phyloP scores from a whole-genome alignment of 768 basidiomycete genomes.

The Russula abietina region DNA sequence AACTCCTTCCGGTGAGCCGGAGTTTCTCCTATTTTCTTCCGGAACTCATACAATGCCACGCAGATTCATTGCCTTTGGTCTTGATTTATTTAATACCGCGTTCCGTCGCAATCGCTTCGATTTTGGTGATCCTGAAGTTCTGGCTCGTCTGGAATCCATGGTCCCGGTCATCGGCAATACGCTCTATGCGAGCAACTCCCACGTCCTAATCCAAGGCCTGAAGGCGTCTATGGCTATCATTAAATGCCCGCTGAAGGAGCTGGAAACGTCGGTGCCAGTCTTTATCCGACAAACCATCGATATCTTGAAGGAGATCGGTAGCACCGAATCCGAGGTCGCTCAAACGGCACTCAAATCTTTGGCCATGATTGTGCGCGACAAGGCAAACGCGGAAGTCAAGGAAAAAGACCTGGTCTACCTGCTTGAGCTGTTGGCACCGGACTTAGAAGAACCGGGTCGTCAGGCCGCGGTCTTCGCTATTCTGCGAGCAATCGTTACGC shows the following conservation, averaged over 20 bases:
- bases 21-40: constrained; percentile 1
- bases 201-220: constrained; percentile 69
- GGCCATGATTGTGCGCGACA: constrained; percentile 85
- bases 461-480: constrained; percentile 85
- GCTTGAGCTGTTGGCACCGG: constrained; percentile 79
- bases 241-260: constrained; percentile 73
- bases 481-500: constrained; percentile 82
- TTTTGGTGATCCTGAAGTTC: constrained; percentile 63
- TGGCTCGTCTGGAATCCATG: constrained; percentile 83
- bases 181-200: constrained; percentile 74
- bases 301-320: constrained; percentile 76
- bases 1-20: constrained; percentile 77
- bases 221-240: constrained; percentile 75
- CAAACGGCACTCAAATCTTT: constrained; percentile 86
- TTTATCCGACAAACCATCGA: constrained; percentile 78
- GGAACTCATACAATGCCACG: constrained; percentile 10
- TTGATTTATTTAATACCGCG: constrained; percentile 86
- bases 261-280: constrained; percentile 72
- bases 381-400: constrained; percentile 70
- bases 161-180: constrained; percentile 85
- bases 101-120: constrained; percentile 83
- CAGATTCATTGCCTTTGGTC: constrained; percentile 86
- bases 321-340: constrained; percentile 82
- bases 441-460: constrained; percentile 82
- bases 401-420: constrained; percentile 87